Base-by-base conservation (phyloP, 805 yeast genomes). In the Candida morakotiae region DNA sequence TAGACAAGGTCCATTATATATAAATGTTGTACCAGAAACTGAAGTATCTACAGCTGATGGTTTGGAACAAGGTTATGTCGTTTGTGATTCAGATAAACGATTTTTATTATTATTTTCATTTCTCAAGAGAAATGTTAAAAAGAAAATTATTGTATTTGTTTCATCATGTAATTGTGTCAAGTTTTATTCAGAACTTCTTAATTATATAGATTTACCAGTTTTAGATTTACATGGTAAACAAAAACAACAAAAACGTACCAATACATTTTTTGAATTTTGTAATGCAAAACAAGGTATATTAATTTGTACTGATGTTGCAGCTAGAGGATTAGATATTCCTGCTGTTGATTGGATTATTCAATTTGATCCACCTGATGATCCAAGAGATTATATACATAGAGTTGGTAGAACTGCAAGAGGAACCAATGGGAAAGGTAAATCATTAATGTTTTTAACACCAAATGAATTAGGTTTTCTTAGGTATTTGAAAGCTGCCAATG, bases 291-390 rank as follows among this genome's bases (percentile, higher is more conserved):
- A 82, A 56, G 98, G 98, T 33, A 89, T 86, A 30, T 65, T 93
- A 52, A 74, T 93, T 38, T 93, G 98, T 68, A 93, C 99, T 0
- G 98, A 93, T 64, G 98, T 93, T 49, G 99, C 98, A 22, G 98
- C 99, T 16, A 82, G 99, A 74, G 99, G 99, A 17, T 77, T 93
- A 48, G 99, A 93, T 70, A 93, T 93, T 51, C 99, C 99, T 37
- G 83, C 94, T 20, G 98, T 93, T 38, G 98, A 94, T 69, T 93
- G 98, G 98, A 93, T 93, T 55, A 84, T 93, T 47, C 98, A 93
- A 71, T 93, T 87, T 56, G 99, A 93, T 62, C 98, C 98, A 39
- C 98, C 98, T 60, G 98, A 93, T 82, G 98, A 93, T 67, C 98
- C 98, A 64, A 81, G 98, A 68, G 98, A 93, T 66, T 93, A 93